Base-by-base conservation (phyloP, 2,329 filamentous ascomycete genomes). In the Fonsecaea pugnacius region DNA sequence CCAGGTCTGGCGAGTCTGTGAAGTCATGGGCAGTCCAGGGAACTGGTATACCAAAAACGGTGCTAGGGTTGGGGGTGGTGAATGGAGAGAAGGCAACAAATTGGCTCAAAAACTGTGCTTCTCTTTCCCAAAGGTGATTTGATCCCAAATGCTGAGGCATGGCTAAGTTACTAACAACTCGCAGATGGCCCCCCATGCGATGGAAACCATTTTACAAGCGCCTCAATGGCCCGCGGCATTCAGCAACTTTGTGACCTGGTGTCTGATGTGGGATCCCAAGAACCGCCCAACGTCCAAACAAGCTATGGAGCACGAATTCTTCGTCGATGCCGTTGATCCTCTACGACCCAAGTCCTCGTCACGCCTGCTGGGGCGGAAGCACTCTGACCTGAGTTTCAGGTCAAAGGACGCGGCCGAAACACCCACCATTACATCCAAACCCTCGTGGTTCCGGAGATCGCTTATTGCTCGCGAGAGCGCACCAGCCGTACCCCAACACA, bases 21-120 rank as follows among this genome's bases (percentile, higher is more conserved):
- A 99, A 77, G 96, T 99, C 64, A 99, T 99, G 95, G 95, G 95
- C 56, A 98, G 94, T 79, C 95, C 95, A 2, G 95, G 95, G 51
- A 94, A 94, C 79, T 99, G 95, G 95, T 95, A 96, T 76, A 96
- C 91, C 82, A 97, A 97, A 78, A 84, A 91, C 4, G 93, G 93
- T 27, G 83, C 84, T 30, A 90, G 89, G 70, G 91, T 99, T 32
- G 95, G 95, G 61, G 95, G 95, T 74, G 95, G 95, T 73, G 95
- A 99, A 71, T 99, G 95, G 95, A 92, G 92, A 73, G 95, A 99
- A 64, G 95, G 95, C 63, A 92, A 92, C 52, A 87, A 92, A 67
- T 83, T 99, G 64, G 95, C 95, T 62, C 92, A 95, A 71, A 98
- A 98, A 83, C 85, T 99, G 68, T 95, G 95, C 62, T 99, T 99